Evolutionary conservation across 768 basidiomycete species (phyloP), one percentile per base, ranked within the genome.

Genomic region (Tylopilus rubrobrunneus): DNA sequence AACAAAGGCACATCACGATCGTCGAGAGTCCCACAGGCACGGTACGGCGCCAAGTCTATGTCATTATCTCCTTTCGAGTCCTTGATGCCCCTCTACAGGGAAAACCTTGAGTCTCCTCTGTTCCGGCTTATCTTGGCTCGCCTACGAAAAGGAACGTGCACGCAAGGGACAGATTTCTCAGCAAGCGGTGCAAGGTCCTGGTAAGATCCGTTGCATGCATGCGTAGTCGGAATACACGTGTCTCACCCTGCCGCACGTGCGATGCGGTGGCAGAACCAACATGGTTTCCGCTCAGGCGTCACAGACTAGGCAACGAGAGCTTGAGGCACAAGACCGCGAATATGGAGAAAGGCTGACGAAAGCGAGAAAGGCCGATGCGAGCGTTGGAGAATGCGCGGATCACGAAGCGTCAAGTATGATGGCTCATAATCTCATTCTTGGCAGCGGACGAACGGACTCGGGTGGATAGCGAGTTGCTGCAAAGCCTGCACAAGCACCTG

Each of bases 1-100:
- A 95, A 67, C 59, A 73, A n/a, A 74, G 74, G 43, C 83, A 84
- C 58, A 81, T 97, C 17, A 81, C 92, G 1, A 86, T 98, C 46
- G 79, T 95, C 29, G 92, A 94, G 69, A 90, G 87, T 59, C 92
- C 92, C 0, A 94, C 92, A 0, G 92, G 92, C 61, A 94, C 92
- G 25, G 92, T 91, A 53, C 68, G 25, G 81, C 63, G 41, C 34
- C 9, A 28, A 27, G 15, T 52, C 34, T 15, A 28, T 5, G 39
- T 21, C n/a, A 34, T 36, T 7, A n/a, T 17, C 34, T 17, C 28
- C 21, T 2, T 25, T 31, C 25, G 1, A 52, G 14, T 47, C 15
- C 19, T 27, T 53, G 45, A 57, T 51, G 7, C 33, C n/a, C 29
- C 23, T 4, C n/a, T 21, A 2, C 62, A 94, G 92, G 92, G 92